Evolutionary conservation across 768 basidiomycete species (phyloP).

Genomic region (Nevesoporus exiguus): DNA sequence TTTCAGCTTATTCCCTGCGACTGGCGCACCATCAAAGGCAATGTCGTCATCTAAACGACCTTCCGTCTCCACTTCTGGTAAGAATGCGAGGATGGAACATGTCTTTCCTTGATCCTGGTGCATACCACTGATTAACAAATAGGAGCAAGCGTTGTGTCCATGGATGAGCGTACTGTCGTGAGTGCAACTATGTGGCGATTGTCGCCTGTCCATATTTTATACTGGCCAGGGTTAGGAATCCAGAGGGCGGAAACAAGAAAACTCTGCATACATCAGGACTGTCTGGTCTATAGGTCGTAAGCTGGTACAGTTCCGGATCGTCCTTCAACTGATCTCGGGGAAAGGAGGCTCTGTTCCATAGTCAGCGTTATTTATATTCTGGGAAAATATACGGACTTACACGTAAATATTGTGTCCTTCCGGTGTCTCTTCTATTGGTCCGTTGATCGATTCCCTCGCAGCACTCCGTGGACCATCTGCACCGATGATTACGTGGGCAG

Average conservation of each 20-base stretch:
- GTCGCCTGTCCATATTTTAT: constrained; percentile 27
- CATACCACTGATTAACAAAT: neutral
- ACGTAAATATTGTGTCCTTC: constrained; percentile 43
- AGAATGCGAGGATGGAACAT: constrained; percentile 38
- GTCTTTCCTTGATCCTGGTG: constrained; percentile 36
- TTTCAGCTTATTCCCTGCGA: constrained; percentile 35
- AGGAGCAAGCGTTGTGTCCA: neutral
- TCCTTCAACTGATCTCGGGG: constrained; percentile 40
- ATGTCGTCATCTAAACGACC: constrained; percentile 31
- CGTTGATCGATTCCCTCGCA: constrained; percentile 34
- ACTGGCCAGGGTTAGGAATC: constrained; percentile 13
- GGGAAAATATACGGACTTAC: constrained; percentile 30
- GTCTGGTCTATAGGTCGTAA: constrained; percentile 24
- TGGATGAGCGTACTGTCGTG: constrained; percentile 21
- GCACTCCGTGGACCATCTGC: constrained; percentile 58
- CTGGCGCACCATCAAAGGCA: constrained; percentile 20
- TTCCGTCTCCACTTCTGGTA: constrained; percentile 38
- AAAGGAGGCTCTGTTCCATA: constrained; percentile 37
- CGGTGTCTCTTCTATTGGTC: constrained; percentile 28
- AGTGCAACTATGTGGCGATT: constrained; percentile 22
- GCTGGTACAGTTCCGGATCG: constrained; percentile 41
- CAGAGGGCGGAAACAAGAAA: neutral
- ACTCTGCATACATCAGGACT: constrained; percentile 20
- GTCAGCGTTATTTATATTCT: neutral
- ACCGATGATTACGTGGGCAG: constrained; percentile 55